Conservation (phyloP, 495 filamentous ascomycete genomes). For the Hyaloscypha hepaticicola region DNA sequence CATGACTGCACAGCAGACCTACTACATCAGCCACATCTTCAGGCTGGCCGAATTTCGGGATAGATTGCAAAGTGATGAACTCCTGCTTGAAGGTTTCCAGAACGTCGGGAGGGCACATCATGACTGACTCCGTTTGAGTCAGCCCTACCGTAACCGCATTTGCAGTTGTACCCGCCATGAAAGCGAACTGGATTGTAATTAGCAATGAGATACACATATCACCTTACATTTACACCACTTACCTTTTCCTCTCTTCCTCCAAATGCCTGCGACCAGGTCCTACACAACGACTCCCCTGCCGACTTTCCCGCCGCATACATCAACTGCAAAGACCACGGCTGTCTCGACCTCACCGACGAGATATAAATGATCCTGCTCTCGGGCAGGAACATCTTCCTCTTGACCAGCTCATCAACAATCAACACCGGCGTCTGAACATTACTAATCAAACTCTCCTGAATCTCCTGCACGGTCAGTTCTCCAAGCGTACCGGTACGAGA, state of each 20-base stretch:
- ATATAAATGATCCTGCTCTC: conserved; percentile 24
- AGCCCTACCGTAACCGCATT: conserved; percentile 21
- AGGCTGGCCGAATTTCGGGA: conserved; percentile 10
- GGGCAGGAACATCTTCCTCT: conserved; percentile 16
- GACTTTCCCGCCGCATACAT: conserved; percentile 24
- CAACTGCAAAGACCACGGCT: conserved; percentile 20
- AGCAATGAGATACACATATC: neutral
- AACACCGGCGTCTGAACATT: conserved; percentile 23
- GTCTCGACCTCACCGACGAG: conserved; percentile 15
- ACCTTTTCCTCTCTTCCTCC: conserved; percentile 17
- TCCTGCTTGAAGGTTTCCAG: conserved; percentile 14
- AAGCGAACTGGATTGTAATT: conserved; percentile 7
- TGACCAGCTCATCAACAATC: conserved; percentile 22
- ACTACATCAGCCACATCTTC: conserved; percentile 20
- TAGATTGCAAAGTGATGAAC: conserved; percentile 15
- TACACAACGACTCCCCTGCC: conserved; percentile 16
- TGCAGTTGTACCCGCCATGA: conserved; percentile 21
- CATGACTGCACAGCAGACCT: conserved; percentile 12
- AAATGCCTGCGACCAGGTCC: conserved; percentile 23
- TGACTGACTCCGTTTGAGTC: conserved; percentile 14
- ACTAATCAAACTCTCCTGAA: conserved; percentile 15
- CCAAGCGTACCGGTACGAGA: conserved; percentile 4
- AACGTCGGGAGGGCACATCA: conserved; percentile 14
- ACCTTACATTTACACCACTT: neutral
- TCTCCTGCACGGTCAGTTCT: conserved; percentile 13